Evolutionary conservation across 108 stramenopile species (phyloP).

Genomic region (Skeletonema marinoi): DNA sequence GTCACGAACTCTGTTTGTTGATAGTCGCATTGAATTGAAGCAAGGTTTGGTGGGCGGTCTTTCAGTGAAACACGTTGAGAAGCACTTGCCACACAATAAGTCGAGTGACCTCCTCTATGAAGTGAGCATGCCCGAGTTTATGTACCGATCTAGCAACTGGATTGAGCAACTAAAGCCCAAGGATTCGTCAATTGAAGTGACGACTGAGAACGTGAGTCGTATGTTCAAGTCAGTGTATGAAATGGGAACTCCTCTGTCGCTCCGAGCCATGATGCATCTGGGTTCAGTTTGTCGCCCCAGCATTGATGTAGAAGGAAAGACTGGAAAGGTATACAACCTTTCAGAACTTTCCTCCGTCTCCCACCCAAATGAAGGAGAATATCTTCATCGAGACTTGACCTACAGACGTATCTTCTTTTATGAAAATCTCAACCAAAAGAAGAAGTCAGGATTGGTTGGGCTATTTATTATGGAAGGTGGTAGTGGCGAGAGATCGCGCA

Average conservation of each 20-base stretch:
- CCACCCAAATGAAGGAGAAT: slow-evolving; percentile 64
- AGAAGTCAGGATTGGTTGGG: slow-evolving; percentile 74
- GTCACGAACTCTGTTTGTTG: slow-evolving; percentile 81
- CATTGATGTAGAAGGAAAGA: slow-evolving; percentile 32
- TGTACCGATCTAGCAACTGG: slow-evolving; percentile 69
- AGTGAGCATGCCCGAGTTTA: slow-evolving; percentile 87
- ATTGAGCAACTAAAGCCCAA: slow-evolving; percentile 45
- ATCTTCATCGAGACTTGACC: slow-evolving; percentile 59
- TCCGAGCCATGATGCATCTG: slow-evolving; percentile 76
- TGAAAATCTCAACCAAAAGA: slow-evolving; percentile 65
- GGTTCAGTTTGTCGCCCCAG: slow-evolving; percentile 81
- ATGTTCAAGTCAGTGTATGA: slow-evolving; percentile 89
- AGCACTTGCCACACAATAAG: slow-evolving; percentile 89
- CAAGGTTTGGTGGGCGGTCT: slow-evolving; percentile 37
- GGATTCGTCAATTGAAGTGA: slow-evolving; percentile 42
- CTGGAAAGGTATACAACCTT: slow-evolving; percentile 57
- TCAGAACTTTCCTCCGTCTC: slow-evolving; percentile 65
- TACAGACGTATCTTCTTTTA: slow-evolving; percentile 87
- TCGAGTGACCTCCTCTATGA: slow-evolving; percentile 76
- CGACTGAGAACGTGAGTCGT: slow-evolving; percentile 47
- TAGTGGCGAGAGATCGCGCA: slow-evolving; percentile 42
- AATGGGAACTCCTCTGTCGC: slow-evolving; percentile 78
- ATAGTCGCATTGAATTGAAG: slow-evolving; percentile 55
- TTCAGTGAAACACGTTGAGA: slow-evolving; percentile 69
- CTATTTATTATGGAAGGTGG: slow-evolving; percentile 66